These are phyloP conservation scores for Mycena sanguinolenta DNA, from an alignment of 768 basidiomycete species.

Conservation along the genomic window DNA sequence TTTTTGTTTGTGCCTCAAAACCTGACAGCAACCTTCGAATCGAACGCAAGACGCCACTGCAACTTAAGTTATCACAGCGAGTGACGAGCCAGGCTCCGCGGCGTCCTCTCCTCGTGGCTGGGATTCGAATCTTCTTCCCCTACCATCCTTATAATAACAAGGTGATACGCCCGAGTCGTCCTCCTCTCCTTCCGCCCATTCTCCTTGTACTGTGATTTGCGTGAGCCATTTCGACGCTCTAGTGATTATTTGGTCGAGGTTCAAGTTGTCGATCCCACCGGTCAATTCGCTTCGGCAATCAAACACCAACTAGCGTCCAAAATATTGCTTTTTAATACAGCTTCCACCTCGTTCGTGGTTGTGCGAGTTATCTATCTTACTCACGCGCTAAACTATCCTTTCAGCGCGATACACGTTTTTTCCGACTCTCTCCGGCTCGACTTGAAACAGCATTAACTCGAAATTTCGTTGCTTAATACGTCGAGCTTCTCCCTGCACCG, in stretches of 20 bases:
- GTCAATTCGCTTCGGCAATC: neutral
- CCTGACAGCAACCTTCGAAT: constrained; percentile 50
- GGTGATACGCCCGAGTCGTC: constrained; percentile 13
- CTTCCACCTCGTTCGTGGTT: neutral
- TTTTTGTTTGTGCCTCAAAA: constrained; percentile 30
- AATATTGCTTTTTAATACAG: neutral
- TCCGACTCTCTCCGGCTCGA: neutral
- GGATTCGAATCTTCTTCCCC: constrained; percentile 74
- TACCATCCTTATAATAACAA: constrained; percentile 52
- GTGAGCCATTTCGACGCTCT: no score
- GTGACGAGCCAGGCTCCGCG: constrained; percentile 45
- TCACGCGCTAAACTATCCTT: neutral
- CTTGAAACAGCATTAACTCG: neutral
- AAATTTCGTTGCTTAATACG: neutral
- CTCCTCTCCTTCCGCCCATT: constrained; percentile 45
- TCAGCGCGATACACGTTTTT: neutral
- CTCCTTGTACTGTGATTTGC: neutral
- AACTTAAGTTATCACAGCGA: constrained; percentile 64
- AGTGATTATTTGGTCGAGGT: no score
- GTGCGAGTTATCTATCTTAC: neutral
- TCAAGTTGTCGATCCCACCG: neutral
- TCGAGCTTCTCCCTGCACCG: neutral
- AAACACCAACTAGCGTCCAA: neutral
- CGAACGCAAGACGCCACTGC: constrained; percentile 49
- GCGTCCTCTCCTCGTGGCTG: constrained; percentile 76